phyloP scores from a whole-genome alignment of 176 grass and related monocot species.

The Avena sativa region DNA sequence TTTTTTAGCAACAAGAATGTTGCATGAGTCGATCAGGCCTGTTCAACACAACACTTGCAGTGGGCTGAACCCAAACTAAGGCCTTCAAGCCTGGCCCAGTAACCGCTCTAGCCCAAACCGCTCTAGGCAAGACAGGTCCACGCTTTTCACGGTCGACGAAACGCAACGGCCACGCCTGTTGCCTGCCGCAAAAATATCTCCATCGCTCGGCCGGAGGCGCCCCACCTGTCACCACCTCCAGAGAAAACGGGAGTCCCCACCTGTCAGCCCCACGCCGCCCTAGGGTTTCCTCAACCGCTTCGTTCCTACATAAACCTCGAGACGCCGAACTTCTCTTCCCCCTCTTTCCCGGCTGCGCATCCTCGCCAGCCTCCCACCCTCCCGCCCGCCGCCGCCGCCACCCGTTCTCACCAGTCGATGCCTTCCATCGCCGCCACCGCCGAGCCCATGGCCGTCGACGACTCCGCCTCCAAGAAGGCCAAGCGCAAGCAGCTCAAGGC shows the following conservation, averaged over 20 bases:
- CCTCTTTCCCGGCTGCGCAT: slow-evolving; percentile 44
- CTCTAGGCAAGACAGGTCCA: background rate
- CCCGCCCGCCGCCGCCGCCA: background rate
- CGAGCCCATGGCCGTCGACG: slow-evolving; percentile 62
- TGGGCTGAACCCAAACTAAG: background rate
- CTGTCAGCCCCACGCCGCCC: slow-evolving; percentile 15
- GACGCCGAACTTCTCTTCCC: background rate
- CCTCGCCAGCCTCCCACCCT: slow-evolving; percentile 36
- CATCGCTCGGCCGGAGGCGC: background rate
- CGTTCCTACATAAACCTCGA: slow-evolving; percentile 42
- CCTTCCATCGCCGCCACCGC: slow-evolving; percentile 56
- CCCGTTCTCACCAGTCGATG: slow-evolving; percentile 23
- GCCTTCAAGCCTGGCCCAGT: background rate
- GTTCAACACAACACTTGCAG: background rate
- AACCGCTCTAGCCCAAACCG: background rate
- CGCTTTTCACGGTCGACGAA: slow-evolving; percentile 20
- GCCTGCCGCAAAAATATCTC: slow-evolving; percentile 28
- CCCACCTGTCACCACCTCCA: slow-evolving; percentile 7
- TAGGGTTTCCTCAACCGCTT: slow-evolving; percentile 52
- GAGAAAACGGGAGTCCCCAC: fast-evolving
- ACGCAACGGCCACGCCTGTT: slow-evolving; percentile 21
- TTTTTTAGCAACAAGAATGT: no score
- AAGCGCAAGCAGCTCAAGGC: slow-evolving; percentile 71
- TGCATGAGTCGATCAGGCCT: no score
- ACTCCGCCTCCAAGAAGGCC: slow-evolving; percentile 65